A percentile compares a stretch with the other conserved stretches of the same genome.
Conservation (phyloP, 2,329 filamentous ascomycete genomes). For the Trichophyton benhamiae region DNA sequence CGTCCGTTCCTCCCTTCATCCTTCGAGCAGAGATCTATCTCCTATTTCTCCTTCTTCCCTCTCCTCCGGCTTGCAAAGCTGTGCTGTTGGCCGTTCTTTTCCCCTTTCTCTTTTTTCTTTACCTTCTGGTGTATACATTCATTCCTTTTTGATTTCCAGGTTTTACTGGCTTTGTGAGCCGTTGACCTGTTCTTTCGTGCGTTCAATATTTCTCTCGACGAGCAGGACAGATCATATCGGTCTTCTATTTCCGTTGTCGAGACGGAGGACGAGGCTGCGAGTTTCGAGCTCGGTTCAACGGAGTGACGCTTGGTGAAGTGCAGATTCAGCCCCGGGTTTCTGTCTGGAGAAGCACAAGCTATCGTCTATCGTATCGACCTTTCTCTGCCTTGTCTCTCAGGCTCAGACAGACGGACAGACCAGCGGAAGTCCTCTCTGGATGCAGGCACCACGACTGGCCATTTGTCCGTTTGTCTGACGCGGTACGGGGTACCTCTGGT, state of each 20-base stretch:
- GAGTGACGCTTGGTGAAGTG: background rate
- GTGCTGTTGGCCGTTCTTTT: background rate
- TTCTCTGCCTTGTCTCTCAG: background rate
- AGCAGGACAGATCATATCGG: background rate
- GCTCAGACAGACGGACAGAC: background rate
- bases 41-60: slow-evolving; percentile 9
- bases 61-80: slow-evolving; percentile 7
- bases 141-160: background rate
- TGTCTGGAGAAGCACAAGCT: background rate
- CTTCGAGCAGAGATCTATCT: background rate
- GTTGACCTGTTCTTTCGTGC: slow-evolving; percentile 1
- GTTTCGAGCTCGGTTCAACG: background rate
- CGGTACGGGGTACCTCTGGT: background rate
- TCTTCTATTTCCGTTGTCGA: background rate
- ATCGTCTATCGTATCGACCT: background rate
- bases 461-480: background rate
- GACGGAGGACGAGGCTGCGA: background rate
- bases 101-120: background rate
- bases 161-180: background rate
- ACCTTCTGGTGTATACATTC: background rate
- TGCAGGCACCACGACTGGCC: background rate
- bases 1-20: background rate
- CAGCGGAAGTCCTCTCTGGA: background rate
- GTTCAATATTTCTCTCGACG: background rate
- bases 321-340: background rate